Base-by-base conservation (phyloP, 1,139 yeast species). In the Oligophagozyma castellii region DNA sequence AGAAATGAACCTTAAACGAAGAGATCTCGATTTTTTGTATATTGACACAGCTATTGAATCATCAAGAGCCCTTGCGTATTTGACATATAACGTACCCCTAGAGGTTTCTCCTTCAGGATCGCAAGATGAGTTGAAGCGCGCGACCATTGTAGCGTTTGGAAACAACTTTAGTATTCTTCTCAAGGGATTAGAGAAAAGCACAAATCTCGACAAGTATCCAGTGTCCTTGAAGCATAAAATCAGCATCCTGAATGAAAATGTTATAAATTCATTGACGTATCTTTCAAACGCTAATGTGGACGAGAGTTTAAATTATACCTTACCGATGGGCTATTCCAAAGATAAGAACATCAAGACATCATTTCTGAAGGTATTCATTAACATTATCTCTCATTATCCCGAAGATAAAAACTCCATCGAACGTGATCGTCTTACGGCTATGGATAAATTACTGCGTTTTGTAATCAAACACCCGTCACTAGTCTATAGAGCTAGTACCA, bases 311-410 rank as follows among this genome's bases (percentile, higher is more conserved):
- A 73, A 71, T 31, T 71, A 71, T 51, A 84, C 84, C 1, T 56
- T 83, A 13, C 84, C 92, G 0, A 61, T 81, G 43, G 93, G 93
- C 0, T 78, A 73, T 44, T 83, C 81, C 42, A 67, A 67, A 20
- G 78, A 78, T 43, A 54, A 59, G 12, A 67, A 71, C 32, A 70
- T 80, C 19, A 59, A 92, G 34, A 59, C 77, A 3, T 73, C 89
- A 1, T 80, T 81, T 46, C 59, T 81, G 44, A 75, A 76, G 40
- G 89, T 81, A 4, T 79, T 83, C 44, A 70, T 79, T 1, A 72
- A 74, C 32, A 78, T 71, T 52, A 68, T 73, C 44, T 55, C 63
- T 46, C 48, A 67, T 53, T 48, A 63, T 35, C 38, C 46, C 10
- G 29, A 32, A 15, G 33, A 39, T 15, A 35, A 34, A 11, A 48